A percentile compares a stretch with the other conserved stretches of the same genome.
phyloP scores from a whole-genome alignment of 345 rosid species.

The Dipteronia sinensis region DNA sequence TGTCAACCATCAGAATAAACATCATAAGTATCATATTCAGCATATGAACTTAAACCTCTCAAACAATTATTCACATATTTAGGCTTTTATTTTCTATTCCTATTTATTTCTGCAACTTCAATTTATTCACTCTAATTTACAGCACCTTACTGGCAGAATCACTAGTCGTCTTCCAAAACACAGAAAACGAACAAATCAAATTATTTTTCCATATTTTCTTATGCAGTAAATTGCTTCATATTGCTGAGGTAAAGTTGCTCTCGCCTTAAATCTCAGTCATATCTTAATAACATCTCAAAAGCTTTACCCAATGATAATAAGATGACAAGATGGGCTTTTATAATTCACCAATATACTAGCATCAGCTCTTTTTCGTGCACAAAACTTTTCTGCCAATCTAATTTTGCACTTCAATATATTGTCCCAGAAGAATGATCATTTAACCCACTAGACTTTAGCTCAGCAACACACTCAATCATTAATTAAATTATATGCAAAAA shows the following conservation, averaged over 20 bases:
- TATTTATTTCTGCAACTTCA: neutral
- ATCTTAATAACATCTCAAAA: neutral
- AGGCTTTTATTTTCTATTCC: neutral
- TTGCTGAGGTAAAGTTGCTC: neutral
- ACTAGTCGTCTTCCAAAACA: neutral
- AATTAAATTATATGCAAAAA: neutral
- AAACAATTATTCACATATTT: neutral
- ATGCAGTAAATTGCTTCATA: constrained; percentile 2
- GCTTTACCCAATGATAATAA: neutral
- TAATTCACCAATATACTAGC: neutral
- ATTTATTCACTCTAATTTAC: neutral
- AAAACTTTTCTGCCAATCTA: neutral
- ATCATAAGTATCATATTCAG: neutral
- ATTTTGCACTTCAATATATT: neutral
- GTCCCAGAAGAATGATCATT: neutral
- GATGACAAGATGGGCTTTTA: neutral
- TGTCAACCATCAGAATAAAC: constrained; percentile 1
- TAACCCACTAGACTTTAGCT: neutral
- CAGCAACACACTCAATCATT: neutral
- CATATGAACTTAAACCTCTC: neutral
- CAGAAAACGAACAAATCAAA: neutral
- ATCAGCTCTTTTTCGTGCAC: neutral
- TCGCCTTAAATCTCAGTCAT: neutral
- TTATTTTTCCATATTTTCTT: neutral
- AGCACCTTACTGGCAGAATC: neutral